Evolutionary conservation across 768 basidiomycete species (phyloP).

Genomic region (Coprinopsis sp.): DNA sequence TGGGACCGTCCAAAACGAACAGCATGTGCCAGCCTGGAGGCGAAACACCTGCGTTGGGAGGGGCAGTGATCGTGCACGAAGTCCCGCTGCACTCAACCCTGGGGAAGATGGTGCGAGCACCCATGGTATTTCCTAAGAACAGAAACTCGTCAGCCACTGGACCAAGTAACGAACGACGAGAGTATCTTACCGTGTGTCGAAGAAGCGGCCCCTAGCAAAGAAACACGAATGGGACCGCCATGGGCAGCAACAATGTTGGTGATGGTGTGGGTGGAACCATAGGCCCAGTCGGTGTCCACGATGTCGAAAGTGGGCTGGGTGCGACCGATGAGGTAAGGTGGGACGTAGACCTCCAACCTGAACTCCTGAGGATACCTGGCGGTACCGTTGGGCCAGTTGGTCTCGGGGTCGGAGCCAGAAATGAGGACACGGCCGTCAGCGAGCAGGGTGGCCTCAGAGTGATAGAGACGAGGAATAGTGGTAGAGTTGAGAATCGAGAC

Average conservation of each 20-base stretch:
- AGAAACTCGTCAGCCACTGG: no score
- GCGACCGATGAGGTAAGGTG: conserved; percentile 74
- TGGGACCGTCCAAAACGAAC: conserved; percentile 74
- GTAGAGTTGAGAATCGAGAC: conserved; percentile 64
- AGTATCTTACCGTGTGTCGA: conserved; percentile 3
- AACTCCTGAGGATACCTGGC: conserved; percentile 69
- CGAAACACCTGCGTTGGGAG: conserved; percentile 60
- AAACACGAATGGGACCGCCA: conserved; percentile 49
- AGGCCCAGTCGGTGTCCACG: conserved; percentile 56
- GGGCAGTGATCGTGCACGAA: conserved; percentile 73
- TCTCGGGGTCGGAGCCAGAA: conserved; percentile 73
- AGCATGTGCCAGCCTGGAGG: conserved; percentile 78
- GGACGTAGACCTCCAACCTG: conserved; percentile 75
- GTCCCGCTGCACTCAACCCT: conserved; percentile 63
- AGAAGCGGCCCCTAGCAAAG: conserved; percentile 43
- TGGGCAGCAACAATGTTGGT: conserved; percentile 41
- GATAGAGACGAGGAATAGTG: conserved; percentile 72
- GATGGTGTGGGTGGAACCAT: conserved; percentile 52
- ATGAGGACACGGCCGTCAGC: conserved; percentile 72
- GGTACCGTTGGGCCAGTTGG: conserved; percentile 35
- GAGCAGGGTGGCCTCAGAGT: conserved; percentile 70
- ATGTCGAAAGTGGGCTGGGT: conserved; percentile 60
- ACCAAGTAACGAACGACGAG: no score
- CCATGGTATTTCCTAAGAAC: conserved; percentile 77
- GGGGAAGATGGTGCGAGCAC: conserved; percentile 68